Conservation (phyloP, 164 flowering plant species). For the Hamamelis virginiana region DNA sequence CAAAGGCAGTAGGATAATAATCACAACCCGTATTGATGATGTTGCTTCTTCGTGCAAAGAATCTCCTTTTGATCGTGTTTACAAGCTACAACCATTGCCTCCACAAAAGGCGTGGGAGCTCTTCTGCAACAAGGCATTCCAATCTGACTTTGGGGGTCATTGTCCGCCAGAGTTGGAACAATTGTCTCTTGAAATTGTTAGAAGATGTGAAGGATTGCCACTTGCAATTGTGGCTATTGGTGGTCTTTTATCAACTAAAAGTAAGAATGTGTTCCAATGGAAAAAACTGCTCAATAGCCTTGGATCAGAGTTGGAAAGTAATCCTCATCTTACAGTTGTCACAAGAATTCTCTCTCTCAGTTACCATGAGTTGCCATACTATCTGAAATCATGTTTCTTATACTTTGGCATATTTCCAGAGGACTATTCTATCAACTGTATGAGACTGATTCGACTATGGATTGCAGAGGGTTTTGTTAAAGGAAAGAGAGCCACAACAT, state of each 20-base stretch:
- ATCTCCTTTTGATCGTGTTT: neutral
- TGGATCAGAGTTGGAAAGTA: neutral
- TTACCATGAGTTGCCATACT: too few relatives aligned
- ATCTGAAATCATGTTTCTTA: too few relatives aligned
- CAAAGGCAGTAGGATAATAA: constrained; percentile 15
- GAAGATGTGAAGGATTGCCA: constrained; percentile 15
- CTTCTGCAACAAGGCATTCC: constrained; percentile 12
- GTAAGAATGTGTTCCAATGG: constrained; percentile 4
- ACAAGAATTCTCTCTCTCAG: too few relatives aligned
- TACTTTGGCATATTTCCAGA: too few relatives aligned
- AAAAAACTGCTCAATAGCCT: constrained; percentile 4
- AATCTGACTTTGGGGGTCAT: neutral
- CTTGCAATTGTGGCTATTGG: constrained; percentile 11
- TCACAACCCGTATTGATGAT: constrained; percentile 9
- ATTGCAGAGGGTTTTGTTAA: too few relatives aligned
- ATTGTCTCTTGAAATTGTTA: neutral
- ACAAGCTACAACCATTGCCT: constrained; percentile 7
- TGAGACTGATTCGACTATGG: too few relatives aligned
- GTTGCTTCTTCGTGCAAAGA: constrained; percentile 5
- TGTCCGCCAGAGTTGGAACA: constrained; percentile 4
- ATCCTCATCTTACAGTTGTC: neutral
- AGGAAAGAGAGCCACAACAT: too few relatives aligned
- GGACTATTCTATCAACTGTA: too few relatives aligned
- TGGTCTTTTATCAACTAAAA: constrained; percentile 9
- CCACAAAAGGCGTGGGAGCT: neutral